Evolutionary conservation across 257 asterid genomes (phyloP).

Genomic region (Echites panduratus): DNA sequence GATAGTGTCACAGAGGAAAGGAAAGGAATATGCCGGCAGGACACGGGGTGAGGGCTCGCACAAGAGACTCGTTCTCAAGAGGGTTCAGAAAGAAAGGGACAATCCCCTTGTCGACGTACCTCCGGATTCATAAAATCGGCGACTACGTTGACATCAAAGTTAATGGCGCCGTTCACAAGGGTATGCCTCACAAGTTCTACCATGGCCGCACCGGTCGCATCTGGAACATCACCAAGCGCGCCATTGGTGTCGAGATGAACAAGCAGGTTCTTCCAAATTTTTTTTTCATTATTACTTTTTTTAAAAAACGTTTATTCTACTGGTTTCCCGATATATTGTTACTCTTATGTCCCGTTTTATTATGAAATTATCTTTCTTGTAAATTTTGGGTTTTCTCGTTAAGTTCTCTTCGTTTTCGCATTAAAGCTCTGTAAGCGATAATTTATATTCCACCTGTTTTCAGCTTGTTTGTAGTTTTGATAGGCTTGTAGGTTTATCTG

Average conservation of each 20-base stretch:
- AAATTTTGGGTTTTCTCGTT: neutral
- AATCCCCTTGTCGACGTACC: constrained; percentile 25
- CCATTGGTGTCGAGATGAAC: constrained; percentile 40
- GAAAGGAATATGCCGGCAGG: constrained; percentile 36
- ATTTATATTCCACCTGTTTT: neutral
- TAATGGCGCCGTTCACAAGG: constrained; percentile 38
- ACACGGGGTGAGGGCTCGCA: constrained; percentile 32
- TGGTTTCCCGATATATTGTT: neutral
- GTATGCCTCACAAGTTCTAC: constrained; percentile 40
- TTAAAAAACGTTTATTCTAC: neutral
- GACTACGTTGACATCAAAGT: constrained; percentile 40
- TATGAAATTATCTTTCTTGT: neutral
- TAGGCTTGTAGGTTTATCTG: neutral
- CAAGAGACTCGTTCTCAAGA: constrained; percentile 28
- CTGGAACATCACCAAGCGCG: constrained; percentile 45
- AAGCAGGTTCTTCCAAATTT: constrained; percentile 23
- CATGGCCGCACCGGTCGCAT: constrained; percentile 44
- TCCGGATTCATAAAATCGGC: constrained; percentile 25
- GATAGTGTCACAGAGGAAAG: neutral
- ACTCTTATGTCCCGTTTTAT: neutral
- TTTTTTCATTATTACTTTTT: neutral
- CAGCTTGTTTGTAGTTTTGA: neutral
- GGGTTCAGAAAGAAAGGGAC: constrained; percentile 37
- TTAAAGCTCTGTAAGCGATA: neutral
- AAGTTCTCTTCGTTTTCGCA: neutral